Conservation (phyloP, 2,329 filamentous ascomycete genomes). For the Phoma sp. region DNA sequence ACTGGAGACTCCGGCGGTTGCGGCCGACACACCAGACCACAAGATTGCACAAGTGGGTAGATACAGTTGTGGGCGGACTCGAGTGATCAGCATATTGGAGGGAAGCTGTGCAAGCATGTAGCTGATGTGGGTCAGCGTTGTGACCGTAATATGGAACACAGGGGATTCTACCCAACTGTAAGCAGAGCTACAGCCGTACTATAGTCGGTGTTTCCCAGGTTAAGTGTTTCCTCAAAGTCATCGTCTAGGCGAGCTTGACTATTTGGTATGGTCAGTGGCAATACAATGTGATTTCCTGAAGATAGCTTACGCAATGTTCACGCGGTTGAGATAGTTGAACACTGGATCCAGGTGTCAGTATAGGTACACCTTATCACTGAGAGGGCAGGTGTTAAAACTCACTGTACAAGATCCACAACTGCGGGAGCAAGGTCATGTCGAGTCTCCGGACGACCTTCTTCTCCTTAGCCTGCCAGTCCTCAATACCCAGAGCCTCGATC, state of each 20-base stretch:
- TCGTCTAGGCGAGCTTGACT: constrained; percentile 24
- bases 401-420: constrained; percentile 24
- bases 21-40: constrained; percentile 19
- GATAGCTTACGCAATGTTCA: background rate
- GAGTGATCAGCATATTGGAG: constrained; percentile 17
- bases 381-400: background rate
- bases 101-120: constrained; percentile 6
- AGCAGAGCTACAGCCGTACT: constrained; percentile 21
- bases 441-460: constrained; percentile 14
- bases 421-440: constrained; percentile 19
- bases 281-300: background rate
- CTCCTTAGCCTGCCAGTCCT: constrained; percentile 19
- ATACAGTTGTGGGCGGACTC: constrained; percentile 19
- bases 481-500: constrained; percentile 18
- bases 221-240: constrained; percentile 22
- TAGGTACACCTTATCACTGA: no score
- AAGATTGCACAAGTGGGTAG: constrained; percentile 13
- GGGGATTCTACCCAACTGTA: constrained; percentile 13
- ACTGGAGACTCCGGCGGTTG: constrained; percentile 67
- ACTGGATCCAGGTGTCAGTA: background rate
- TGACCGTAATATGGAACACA: background rate
- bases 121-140: background rate
- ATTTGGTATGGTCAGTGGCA: background rate
- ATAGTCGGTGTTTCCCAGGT: constrained; percentile 24
- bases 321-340: constrained; percentile 3